These are phyloP conservation scores for Russula foetens DNA, from an alignment of 768 basidiomycete genomes.

Conservation along the genomic window DNA sequence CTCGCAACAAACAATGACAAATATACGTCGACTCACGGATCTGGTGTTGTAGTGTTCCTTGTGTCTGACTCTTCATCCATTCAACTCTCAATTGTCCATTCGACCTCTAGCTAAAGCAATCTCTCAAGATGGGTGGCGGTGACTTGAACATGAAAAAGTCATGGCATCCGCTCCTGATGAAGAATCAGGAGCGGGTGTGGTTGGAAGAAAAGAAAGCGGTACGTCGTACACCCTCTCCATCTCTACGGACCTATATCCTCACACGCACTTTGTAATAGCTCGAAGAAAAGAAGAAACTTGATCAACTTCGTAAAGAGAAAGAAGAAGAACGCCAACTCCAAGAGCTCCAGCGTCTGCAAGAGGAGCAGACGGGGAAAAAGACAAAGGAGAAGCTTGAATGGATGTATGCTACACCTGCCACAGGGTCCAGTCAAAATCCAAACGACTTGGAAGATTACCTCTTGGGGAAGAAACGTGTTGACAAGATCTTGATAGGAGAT, in stretches of 20 bases:
- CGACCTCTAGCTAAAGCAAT: conserved; percentile 19
- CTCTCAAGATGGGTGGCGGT: conserved; percentile 88
- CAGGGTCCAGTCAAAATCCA: conserved; percentile 75
- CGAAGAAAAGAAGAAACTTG: conserved; percentile 97
- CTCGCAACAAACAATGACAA: conserved; percentile 3
- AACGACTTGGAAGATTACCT: conserved; percentile 96
- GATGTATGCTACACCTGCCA: conserved; percentile 99
- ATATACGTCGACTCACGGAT: neutral
- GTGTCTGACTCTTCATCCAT: neutral
- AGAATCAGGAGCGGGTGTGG: conserved; percentile 99
- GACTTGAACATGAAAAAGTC: conserved; percentile 99
- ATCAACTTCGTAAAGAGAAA: conserved; percentile 94
- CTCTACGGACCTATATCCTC: neutral
- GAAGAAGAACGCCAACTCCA: conserved; percentile 96
- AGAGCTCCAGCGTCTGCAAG: conserved; percentile 92
- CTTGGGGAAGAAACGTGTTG: conserved; percentile 94
- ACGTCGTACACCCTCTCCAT: conserved; percentile 27
- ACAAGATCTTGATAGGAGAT: conserved; percentile 87
- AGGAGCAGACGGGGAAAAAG: conserved; percentile 93
- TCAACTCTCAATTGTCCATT: neutral
- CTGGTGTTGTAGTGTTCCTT: no score
- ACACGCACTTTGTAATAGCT: conserved; percentile 42
- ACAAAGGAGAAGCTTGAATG: conserved; percentile 92
- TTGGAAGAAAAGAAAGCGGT: conserved; percentile 96
- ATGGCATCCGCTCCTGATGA: conserved; percentile 97